A percentile compares a stretch with the other conserved stretches of the same genome.
phyloP scores from a whole-genome alignment of 2,329 filamentous ascomycete species.

The Xylariaceae sp. region DNA sequence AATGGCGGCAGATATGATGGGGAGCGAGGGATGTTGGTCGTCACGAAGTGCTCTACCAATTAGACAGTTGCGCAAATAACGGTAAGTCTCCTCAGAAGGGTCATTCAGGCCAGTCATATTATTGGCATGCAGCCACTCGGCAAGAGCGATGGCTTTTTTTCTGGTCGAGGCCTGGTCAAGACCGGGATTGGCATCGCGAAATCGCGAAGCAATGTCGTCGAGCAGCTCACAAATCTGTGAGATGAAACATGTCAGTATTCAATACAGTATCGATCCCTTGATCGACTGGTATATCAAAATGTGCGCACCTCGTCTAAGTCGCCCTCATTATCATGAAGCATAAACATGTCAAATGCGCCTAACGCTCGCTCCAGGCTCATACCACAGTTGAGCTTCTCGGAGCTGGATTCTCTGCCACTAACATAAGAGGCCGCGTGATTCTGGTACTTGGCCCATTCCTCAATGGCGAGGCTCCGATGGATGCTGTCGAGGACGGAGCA shows the following conservation, averaged over 20 bases:
- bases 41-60: conserved; percentile 78
- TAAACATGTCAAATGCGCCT: conserved; percentile 85
- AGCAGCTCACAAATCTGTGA: conserved; percentile 60
- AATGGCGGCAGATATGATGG: conserved; percentile 82
- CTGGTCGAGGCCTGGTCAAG: conserved; percentile 60
- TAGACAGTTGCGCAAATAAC: conserved; percentile 81
- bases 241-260: background rate
- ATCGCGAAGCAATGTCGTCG: conserved; percentile 57
- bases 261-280: too few relatives aligned
- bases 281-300: too few relatives aligned
- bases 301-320: conserved; percentile 66
- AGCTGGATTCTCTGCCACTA: conserved; percentile 20
- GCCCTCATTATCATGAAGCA: conserved; percentile 68
- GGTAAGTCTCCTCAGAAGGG: conserved; percentile 62
- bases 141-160: conserved; percentile 64
- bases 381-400: conserved; percentile 45
- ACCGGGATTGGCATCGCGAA: conserved; percentile 51
- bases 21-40: conserved; percentile 73
- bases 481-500: conserved; percentile 73
- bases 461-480: conserved; percentile 75
- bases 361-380: conserved; percentile 68
- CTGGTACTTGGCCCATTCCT: conserved; percentile 67
- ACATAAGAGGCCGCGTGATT: conserved; percentile 29
- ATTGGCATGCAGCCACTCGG: conserved; percentile 64
- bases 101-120: conserved; percentile 70